Evolutionary conservation across 495 filamentous ascomycete species (phyloP).

Genomic region (Neurospora sp.): DNA sequence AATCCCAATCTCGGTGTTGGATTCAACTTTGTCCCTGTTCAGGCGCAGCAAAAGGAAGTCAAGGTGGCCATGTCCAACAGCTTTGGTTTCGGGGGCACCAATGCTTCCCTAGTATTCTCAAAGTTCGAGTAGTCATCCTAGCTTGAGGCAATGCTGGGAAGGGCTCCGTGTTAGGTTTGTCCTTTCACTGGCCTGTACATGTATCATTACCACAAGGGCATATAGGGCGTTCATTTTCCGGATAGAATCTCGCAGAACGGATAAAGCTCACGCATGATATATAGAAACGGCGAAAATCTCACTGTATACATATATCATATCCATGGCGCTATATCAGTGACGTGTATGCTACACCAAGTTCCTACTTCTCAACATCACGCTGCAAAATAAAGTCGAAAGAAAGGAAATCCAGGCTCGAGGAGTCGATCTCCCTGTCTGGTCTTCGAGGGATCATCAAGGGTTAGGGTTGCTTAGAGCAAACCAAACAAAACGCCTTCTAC

Average conservation of each 20-base stretch:
- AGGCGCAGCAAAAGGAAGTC: slow-evolving; percentile 58
- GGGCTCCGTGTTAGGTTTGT: neutral
- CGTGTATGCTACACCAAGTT: neutral
- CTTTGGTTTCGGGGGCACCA: slow-evolving; percentile 97
- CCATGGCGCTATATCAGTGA: neutral
- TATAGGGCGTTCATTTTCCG: neutral
- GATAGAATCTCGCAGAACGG: neutral
- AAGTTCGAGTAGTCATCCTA: slow-evolving; percentile 24
- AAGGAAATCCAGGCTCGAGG: neutral
- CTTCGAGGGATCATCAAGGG: neutral
- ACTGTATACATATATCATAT: neutral
- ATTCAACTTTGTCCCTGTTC: slow-evolving; percentile 77
- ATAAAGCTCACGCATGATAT: neutral
- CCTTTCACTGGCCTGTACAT: neutral
- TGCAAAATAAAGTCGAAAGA: neutral
- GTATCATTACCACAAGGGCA: neutral
- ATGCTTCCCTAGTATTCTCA: slow-evolving; percentile 79
- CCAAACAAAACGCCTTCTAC: neutral
- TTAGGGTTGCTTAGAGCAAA: neutral
- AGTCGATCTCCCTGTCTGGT: neutral
- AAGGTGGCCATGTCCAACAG: slow-evolving; percentile 82
- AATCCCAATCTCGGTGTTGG: slow-evolving; percentile 58
- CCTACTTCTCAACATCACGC: no score
- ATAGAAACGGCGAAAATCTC: neutral
- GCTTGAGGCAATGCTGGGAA: neutral